Percentiles rank a stretch among this genome's conserved stretches.
phyloP scores from a whole-genome alignment of 768 basidiomycete species.

The Naganishia randhawae region DNA sequence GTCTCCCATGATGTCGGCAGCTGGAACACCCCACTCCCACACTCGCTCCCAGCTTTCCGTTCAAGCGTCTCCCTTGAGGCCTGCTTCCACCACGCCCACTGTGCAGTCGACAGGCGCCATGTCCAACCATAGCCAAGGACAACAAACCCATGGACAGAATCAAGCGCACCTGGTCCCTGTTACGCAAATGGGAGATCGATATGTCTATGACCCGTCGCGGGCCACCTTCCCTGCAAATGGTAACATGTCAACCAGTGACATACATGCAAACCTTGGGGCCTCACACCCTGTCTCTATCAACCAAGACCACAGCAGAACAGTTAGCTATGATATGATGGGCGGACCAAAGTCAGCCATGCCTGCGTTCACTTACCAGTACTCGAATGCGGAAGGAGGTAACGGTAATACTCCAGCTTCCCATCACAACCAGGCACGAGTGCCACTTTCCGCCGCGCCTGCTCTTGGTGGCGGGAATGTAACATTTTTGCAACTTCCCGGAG shows the following conservation, averaged over 20 bases:
- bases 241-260: no score
- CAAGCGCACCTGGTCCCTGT: slow-evolving; percentile 21
- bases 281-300: slow-evolving; percentile 17
- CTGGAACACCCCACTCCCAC: slow-evolving; percentile 16
- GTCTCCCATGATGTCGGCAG: neutral
- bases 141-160: slow-evolving; percentile 2
- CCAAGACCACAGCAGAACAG: neutral
- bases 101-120: slow-evolving; percentile 6
- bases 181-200: slow-evolving; percentile 13
- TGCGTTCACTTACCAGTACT: slow-evolving; percentile 7
- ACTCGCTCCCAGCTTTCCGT: slow-evolving; percentile 5
- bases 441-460: slow-evolving; percentile 1
- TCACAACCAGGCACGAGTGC: neutral
- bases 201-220: neutral
- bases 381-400: slow-evolving; percentile 5
- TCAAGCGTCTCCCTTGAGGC: neutral
- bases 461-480: slow-evolving; percentile 24
- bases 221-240: neutral
- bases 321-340: neutral
- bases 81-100: slow-evolving; percentile 6
- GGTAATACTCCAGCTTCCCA: neutral
- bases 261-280: neutral
- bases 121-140: slow-evolving; percentile 4
- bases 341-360: slow-evolving; percentile 12
- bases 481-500: slow-evolving; percentile 16